These are phyloP conservation scores for Cadophora sp. DNA, from an alignment of 2,329 filamentous ascomycete species.

Conservation along the genomic window DNA sequence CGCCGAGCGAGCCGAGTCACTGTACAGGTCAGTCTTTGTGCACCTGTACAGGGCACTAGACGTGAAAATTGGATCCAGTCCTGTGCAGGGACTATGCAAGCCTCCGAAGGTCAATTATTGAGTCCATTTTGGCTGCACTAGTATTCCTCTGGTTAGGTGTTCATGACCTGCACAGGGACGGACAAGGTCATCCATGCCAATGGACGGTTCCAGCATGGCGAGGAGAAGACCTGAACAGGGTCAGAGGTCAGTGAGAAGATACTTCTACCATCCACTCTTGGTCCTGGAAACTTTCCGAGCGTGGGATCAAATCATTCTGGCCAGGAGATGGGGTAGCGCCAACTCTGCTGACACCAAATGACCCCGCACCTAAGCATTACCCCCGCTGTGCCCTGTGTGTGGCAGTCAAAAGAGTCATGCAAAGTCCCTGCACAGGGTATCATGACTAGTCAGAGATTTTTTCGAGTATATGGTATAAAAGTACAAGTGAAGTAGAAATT, in stretches of 20 bases:
- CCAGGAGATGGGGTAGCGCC: not conserved
- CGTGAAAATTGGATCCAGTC: not conserved
- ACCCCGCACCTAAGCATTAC: constrained; percentile 8
- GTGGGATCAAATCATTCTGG: not conserved
- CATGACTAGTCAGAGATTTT: not conserved
- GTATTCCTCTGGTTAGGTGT: not conserved
- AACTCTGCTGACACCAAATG: not conserved
- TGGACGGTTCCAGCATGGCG: not conserved
- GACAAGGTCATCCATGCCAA: not conserved
- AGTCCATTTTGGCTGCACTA: not conserved
- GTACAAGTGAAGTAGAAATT: not conserved
- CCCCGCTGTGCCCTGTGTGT: constrained; percentile 23
- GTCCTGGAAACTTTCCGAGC: not conserved
- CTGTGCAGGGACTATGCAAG: not conserved
- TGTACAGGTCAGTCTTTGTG: not conserved
- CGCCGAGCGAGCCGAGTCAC: not conserved
- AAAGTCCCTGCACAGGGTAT: not conserved
- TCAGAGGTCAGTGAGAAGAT: not conserved
- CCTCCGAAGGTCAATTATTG: not conserved
- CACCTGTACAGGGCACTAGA: constrained; percentile 4
- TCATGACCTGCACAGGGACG: not conserved
- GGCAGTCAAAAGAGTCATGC: constrained; percentile 9
- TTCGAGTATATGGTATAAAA: constrained; percentile 13
- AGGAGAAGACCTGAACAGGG: not conserved
- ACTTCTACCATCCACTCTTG: not conserved